A percentile compares a stretch with the other conserved stretches of the same genome.
These are phyloP conservation scores for Vicia villosa DNA, from an alignment of 306 rosid genomes.

Conservation along the genomic window DNA sequence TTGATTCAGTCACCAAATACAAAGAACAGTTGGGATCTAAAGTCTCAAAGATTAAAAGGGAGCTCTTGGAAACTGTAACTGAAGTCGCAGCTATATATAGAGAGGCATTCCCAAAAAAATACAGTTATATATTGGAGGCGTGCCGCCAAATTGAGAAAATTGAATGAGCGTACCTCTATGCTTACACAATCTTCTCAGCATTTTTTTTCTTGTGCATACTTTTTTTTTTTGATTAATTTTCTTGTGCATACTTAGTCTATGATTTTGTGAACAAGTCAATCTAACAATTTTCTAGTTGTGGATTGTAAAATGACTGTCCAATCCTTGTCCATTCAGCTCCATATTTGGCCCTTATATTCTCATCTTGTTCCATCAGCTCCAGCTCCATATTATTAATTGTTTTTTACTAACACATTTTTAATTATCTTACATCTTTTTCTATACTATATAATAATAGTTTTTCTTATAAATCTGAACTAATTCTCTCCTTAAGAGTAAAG, in stretches of 20 bases:
- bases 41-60: slow-evolving; percentile 61
- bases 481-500: no score
- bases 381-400: no score
- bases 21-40: slow-evolving; percentile 61
- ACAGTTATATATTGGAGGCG: background rate
- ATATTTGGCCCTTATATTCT: background rate
- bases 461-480: no score
- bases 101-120: background rate
- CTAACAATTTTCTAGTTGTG: background rate
- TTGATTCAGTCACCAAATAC: slow-evolving; percentile 63
- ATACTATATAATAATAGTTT: no score
- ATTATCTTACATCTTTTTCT: no score
- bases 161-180: background rate
- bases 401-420: no score
- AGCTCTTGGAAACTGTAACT: slow-evolving; percentile 59
- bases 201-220: background rate
- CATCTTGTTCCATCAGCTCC: no score
- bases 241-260: background rate
- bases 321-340: background rate
- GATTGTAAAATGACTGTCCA: background rate
- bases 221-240: background rate
- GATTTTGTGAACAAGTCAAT: background rate
- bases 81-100: slow-evolving; percentile 52
- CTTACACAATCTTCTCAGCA: background rate
- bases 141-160: background rate